Evolutionary conservation across 768 basidiomycete species (phyloP).

Genomic region (Tricholoma saponaceum): DNA sequence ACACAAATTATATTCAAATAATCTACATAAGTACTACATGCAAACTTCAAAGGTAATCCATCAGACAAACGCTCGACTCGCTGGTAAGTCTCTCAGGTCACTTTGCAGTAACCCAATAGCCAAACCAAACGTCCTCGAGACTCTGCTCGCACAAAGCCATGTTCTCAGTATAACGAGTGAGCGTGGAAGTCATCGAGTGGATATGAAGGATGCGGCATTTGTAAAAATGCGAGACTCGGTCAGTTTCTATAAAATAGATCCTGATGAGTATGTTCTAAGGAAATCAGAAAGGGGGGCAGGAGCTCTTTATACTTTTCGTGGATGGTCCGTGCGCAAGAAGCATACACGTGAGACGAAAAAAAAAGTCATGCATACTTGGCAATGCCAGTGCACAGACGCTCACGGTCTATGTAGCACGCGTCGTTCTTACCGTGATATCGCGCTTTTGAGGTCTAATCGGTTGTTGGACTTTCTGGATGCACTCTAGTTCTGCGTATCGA

Average conservation of each 20-base stretch:
- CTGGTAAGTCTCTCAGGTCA: constrained; percentile 7
- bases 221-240: constrained; percentile 27
- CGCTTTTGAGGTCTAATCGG: too few relatives aligned
- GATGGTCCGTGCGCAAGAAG: constrained; percentile 14
- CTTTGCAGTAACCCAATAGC: constrained; percentile 7
- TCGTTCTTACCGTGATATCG: neutral
- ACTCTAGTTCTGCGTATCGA: too few relatives aligned
- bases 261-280: constrained; percentile 26
- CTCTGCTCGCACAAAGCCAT: constrained; percentile 13
- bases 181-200: constrained; percentile 23
- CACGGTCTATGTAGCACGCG: too few relatives aligned
- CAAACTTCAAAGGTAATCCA: constrained; percentile 10
- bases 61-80: constrained; percentile 21
- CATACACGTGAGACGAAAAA: neutral
- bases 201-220: constrained; percentile 26
- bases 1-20: neutral
- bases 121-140: constrained; percentile 24
- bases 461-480: too few relatives aligned
- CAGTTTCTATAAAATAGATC: constrained; percentile 27
- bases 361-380: too few relatives aligned
- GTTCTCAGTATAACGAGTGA: constrained; percentile 24
- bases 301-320: constrained; percentile 11
- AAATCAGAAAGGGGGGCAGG: constrained; percentile 2
- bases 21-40: too few relatives aligned
- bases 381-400: too few relatives aligned